Base-by-base conservation (phyloP, 352 stramenopile genomes). In the Phytophthora sojae region DNA sequence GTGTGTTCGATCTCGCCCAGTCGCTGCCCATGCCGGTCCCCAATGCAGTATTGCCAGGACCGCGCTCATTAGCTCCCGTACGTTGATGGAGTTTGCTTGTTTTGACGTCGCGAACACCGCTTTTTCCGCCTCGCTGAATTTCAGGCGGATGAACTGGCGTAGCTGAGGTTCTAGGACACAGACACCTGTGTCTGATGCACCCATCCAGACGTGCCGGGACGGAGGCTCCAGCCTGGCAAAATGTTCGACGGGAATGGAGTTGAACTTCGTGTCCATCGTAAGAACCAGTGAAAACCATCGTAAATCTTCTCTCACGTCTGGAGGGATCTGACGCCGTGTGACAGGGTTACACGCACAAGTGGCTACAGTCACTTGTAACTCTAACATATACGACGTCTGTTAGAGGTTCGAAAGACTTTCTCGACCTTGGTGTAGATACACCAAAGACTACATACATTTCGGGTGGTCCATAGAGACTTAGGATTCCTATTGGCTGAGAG, bases 151-250 rank as follows among this genome's bases (percentile, higher is more conserved):
- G 19, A 29, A 73, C 47, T 69, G 59, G 8, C 61, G 54, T 3
- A 73, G 35, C 0, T 68, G 58, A 1, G 45, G 53, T 45, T 73
- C 66, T 12, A 69, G 15, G 0, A 54, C 66, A 26, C 35, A 64
- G 3, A 52, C 0, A 1, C 66, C 53, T 6, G 44, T 58, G 11
- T 72, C 57, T 0, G 65, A 73, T 54, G 26, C 37, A 17, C n/a
- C 37, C 37, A 44, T 44, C 12, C 12, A 44, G 12, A n/a, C 37
- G 15, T 44, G 15, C 12, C 37, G 37, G 4, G 37, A 44, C 11
- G 37, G 12, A n/a, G 37, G 37, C 4, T 44, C 12, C 37, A 44
- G 12, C 4, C 15, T 5, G 14, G 4, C 37, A 44, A 44, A 7
- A 44, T n/a, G 12, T n/a, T n/a, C 12, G 4, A 44, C 37, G 12